These are phyloP conservation scores for Xanthoceras sorbifolium DNA, from an alignment of 345 rosid species.

Conservation along the genomic window DNA sequence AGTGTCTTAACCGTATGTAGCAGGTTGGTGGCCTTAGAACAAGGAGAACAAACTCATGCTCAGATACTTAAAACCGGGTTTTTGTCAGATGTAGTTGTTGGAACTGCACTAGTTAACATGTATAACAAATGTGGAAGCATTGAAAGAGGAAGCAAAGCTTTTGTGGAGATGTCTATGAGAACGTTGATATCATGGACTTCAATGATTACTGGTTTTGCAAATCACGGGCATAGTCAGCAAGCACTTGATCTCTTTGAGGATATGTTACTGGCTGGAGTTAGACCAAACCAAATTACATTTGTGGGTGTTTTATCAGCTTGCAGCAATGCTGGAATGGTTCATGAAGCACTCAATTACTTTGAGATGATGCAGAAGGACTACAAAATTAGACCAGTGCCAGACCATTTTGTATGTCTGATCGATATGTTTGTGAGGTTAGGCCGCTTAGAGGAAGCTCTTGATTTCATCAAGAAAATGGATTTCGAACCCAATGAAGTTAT, in stretches of 20 bases:
- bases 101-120: constrained; percentile 59
- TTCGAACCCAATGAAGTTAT: constrained; percentile 43
- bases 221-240: constrained; percentile 43
- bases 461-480: constrained; percentile 44
- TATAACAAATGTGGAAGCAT: constrained; percentile 60
- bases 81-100: constrained; percentile 47
- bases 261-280: constrained; percentile 47
- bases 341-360: constrained; percentile 52
- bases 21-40: constrained; percentile 42
- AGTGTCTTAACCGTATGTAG: constrained; percentile 53
- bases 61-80: constrained; percentile 46
- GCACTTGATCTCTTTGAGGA: constrained; percentile 65
- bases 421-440: constrained; percentile 53
- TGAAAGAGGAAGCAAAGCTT: constrained; percentile 47
- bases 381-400: constrained; percentile 50
- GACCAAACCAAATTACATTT: constrained; percentile 60
- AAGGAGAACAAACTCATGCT: constrained; percentile 62
- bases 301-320: constrained; percentile 65
- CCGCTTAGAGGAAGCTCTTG: constrained; percentile 49
- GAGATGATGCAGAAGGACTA: constrained; percentile 51
- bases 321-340: constrained; percentile 48
- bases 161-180: constrained; percentile 51
- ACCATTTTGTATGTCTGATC: constrained; percentile 47
- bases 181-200: constrained; percentile 63
- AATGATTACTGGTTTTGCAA: constrained; percentile 53